Evolutionary conservation across 371 early-diverging fungal genomes (phyloP), one percentile per base, ranked within the genome.

Genomic region (Mucor racemosus): DNA sequence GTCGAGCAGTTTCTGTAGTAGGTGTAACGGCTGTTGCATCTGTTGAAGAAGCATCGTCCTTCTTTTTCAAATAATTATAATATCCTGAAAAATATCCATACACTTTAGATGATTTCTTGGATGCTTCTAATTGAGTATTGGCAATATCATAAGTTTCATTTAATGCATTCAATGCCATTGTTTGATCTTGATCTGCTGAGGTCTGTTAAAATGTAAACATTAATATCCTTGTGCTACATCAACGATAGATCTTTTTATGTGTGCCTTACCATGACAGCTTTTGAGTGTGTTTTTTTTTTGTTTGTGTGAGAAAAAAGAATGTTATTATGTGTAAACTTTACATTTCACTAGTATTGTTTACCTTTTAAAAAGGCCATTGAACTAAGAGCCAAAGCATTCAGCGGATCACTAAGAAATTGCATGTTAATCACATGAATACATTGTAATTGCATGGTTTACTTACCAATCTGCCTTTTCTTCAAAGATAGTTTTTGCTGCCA

Each of bases 111-210:
- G 77, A 59, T 26, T 64, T 69, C 17, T 75, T 76, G 11, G 74
- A 61, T 11, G 66, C 68, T 46, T 79, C 74, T 3, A 76, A 66
- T 66, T 82, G 80, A n/a, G 79, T 68, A 26, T 69, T 75, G n/a
- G 83, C 81, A 35, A 82, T 76, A 9, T 78, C 55, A 62, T 78
- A 78, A 4, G 83, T 67, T 10, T 69, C 69, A 35, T 75, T 73
- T 4, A 85, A 65, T 33, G 75, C 75, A 59, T 75, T 58, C 36
- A 80, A 76, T 39, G 85, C 85, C 36, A 76, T 63, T 40, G 70
- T 71, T 44, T 81, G 80, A 68, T 85, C 85, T 35, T 77, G 70
- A 46, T 82, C 85, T 39, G 76, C 76, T 50, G 79, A 81, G 14
- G 83, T 85, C 83, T 85, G 13, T 31, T 31, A 31, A 8, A 31